A percentile compares a stretch with the other conserved stretches of the same genome.
phyloP scores from a whole-genome alignment of 176 grass and related monocot species.

The Pontederia crassipes region DNA sequence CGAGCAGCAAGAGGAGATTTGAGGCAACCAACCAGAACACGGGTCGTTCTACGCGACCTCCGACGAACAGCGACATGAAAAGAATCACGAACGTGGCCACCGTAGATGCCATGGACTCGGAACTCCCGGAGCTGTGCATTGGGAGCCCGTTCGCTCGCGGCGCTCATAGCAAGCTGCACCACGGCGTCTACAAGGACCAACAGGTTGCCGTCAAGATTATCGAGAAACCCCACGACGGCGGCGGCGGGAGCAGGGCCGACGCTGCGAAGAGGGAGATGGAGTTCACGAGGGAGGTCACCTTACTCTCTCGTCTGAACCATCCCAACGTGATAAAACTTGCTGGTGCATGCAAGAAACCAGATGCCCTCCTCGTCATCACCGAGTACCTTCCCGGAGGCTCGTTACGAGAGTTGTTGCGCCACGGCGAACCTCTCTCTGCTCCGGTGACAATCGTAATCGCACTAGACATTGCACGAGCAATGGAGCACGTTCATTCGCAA shows the following conservation, averaged over 20 bases:
- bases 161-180: slow-evolving; percentile 69
- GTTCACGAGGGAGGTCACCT: slow-evolving; percentile 73
- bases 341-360: slow-evolving; percentile 61
- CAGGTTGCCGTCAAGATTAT: slow-evolving; percentile 90
- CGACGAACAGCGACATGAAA: slow-evolving; percentile 17
- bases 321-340: slow-evolving; percentile 79
- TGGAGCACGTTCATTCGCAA: slow-evolving; percentile 91
- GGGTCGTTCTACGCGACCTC: not conserved
- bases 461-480: slow-evolving; percentile 53
- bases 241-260: slow-evolving; percentile 55
- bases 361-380: slow-evolving; percentile 81
- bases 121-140: slow-evolving; percentile 61
- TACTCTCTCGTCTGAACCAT: slow-evolving; percentile 72
- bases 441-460: slow-evolving; percentile 48
- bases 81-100: slow-evolving; percentile 30
- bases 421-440: slow-evolving; percentile 45
- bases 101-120: slow-evolving; percentile 49
- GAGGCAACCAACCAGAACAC: slow-evolving; percentile 6
- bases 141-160: slow-evolving; percentile 71
- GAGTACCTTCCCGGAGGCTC: slow-evolving; percentile 78
- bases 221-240: slow-evolving; percentile 42
- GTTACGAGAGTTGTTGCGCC: slow-evolving; percentile 62
- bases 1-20: slow-evolving; percentile 43
- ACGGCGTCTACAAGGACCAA: slow-evolving; percentile 67
- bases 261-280: slow-evolving; percentile 65